Evolutionary conservation across 106 monocot genomes (phyloP), one percentile per base, ranked within the genome.

Genomic region (Xerophyta viscosa): DNA sequence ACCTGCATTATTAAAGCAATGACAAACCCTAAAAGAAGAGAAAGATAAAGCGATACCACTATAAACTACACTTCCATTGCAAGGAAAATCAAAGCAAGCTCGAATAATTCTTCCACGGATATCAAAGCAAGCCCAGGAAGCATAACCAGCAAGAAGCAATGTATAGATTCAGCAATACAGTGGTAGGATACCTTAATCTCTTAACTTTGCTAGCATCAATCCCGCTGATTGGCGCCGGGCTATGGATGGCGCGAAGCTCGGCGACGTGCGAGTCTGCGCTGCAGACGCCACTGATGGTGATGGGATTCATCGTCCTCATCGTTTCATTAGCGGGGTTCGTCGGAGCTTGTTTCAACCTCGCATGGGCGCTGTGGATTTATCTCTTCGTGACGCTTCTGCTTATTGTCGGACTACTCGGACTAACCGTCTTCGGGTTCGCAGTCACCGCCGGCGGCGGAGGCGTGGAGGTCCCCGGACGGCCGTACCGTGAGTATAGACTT

Each of bases 181-280:
- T 79, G 62, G 73, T 96, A 27, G 94, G 94, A 0, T 96, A 82
- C 76, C 81, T 96, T 20, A 96, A 96, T 76, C 73, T 88, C 6
- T 52, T 82, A 14, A 73, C 84, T 19, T 63, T 96, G 8, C 70
- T 96, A 2, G 72, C 84, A 6, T 84, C 94, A 22, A 79, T 96
- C 47, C 94, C 94, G 19, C 64, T 96, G 72, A 96, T 96, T 58
- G 94, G 81, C 18, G 85, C 70, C 0, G 81, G 81, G 4, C 78
- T 89, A 29, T 80, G 88, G 84, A 29, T 89, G 24, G 62, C 80
- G 0, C 58, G 67, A 39, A 76, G 70, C 58, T 78, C 77, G 20
- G 47, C 78, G 19, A 84, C 84, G 31, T 96, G 94, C 71, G 74
- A 77, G 27, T 59, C 68, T 24, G 60, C 76, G 27, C 84, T 96